These are phyloP conservation scores for Alternaria gansuensis DNA, from an alignment of 2,329 filamentous ascomycete species.

Conservation along the genomic window DNA sequence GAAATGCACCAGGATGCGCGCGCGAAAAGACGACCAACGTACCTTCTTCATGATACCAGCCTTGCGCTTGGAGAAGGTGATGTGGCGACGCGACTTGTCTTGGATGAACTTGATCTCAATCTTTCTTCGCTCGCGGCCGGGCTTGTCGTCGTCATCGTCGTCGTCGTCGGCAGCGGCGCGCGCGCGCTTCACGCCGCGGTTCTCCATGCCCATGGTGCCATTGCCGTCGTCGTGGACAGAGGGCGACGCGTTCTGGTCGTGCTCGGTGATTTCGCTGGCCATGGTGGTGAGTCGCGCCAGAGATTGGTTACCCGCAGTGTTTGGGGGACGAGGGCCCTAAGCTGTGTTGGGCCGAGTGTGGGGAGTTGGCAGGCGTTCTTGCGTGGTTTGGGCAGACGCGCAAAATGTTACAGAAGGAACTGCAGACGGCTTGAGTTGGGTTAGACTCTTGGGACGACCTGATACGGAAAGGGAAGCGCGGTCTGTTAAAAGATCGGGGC, in stretches of 20 bases:
- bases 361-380: slow-evolving; percentile 38
- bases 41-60: slow-evolving; percentile 99
- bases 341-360: slow-evolving; percentile 52
- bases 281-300: slow-evolving; percentile 45
- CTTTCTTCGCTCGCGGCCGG: slow-evolving; percentile 96
- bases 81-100: slow-evolving; percentile 99
- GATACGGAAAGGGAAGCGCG: slow-evolving; percentile 47
- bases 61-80: slow-evolving; percentile 99
- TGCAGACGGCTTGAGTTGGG: slow-evolving; percentile 38
- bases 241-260: slow-evolving; percentile 61
- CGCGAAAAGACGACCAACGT: slow-evolving; percentile 51
- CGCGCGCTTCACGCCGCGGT: slow-evolving; percentile 87
- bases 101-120: slow-evolving; percentile 99
- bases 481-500: slow-evolving; percentile 46
- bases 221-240: slow-evolving; percentile 64
- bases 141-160: slow-evolving; percentile 97
- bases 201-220: slow-evolving; percentile 60
- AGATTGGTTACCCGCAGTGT: slow-evolving; percentile 45
- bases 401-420: slow-evolving; percentile 43
- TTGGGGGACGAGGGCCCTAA: slow-evolving; percentile 50
- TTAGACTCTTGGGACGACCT: slow-evolving; percentile 48
- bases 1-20: slow-evolving; percentile 15
- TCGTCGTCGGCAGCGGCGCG: slow-evolving; percentile 88
- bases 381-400: slow-evolving; percentile 34
- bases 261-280: slow-evolving; percentile 61